Evolutionary conservation across 495 filamentous ascomycete genomes (phyloP).

Genomic region (Penicillium ucsense): DNA sequence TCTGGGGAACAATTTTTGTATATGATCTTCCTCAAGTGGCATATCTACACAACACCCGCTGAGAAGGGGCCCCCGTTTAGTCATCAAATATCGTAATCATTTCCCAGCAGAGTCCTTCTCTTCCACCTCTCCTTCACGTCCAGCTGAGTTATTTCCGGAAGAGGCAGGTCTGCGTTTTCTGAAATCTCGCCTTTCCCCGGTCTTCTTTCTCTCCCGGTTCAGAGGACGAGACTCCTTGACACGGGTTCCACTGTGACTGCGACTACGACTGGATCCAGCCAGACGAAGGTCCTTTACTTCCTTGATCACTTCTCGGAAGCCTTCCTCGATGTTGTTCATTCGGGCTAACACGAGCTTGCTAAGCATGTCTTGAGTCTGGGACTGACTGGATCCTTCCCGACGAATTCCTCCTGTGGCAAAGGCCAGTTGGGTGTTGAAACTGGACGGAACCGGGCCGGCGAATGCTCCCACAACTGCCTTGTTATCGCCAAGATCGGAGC

Average conservation of each 20-base stretch:
- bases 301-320: constrained; percentile 70
- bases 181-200: constrained; percentile 20
- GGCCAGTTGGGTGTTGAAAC: constrained; percentile 70
- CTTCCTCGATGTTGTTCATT: constrained; percentile 85
- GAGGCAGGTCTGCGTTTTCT: constrained; percentile 17
- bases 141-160: constrained; percentile 9
- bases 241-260: constrained; percentile 23
- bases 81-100: too few relatives aligned
- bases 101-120: too few relatives aligned
- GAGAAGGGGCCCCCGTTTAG: too few relatives aligned
- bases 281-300: constrained; percentile 62
- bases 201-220: constrained; percentile 23
- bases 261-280: constrained; percentile 19
- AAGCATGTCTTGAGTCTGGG: constrained; percentile 62
- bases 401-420: constrained; percentile 47
- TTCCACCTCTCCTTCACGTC: constrained; percentile 4
- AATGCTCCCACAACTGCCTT: constrained; percentile 45
- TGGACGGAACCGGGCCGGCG: constrained; percentile 54
- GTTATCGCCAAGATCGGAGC: constrained; percentile 65
- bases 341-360: constrained; percentile 76
- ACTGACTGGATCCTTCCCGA: constrained; percentile 30
- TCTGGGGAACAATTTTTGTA: too few relatives aligned
- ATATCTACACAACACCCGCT: too few relatives aligned
- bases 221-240: constrained; percentile 15
- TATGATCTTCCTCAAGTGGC: too few relatives aligned